Evolutionary conservation across 2,329 filamentous ascomycete genomes (phyloP), one percentile per base, ranked within the genome.

Genomic region (Scedosporium apiospermum): DNA sequence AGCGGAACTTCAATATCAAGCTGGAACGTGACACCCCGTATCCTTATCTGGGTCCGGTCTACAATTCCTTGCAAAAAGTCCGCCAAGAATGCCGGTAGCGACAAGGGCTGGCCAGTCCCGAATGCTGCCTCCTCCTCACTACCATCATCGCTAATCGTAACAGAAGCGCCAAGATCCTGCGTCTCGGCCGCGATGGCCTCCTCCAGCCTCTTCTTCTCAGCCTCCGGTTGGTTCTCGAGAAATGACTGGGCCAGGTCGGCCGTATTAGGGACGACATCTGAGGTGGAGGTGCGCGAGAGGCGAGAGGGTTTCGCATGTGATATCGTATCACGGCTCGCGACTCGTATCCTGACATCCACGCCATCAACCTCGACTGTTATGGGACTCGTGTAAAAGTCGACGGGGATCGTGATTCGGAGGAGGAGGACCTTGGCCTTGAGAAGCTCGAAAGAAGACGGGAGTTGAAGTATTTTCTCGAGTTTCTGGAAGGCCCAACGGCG

Each of bases 311-410:
- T 67, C 66, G 66, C 68, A 23, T 44, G 7, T 14, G 53, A 16
- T 14, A 23, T 49, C 12, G 38, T 10, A 3, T 41, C 41, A 41
- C 57, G 44, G 41, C 61, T 61, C 21, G 62, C 55, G n/a, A 91
- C 78, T 67, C 80, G 81, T 26, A 90, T 70, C 64, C 86, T 82
- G 38, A 96, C 82, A 66, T 93, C 84, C 65, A 97, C 85, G 21
- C 91, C 92, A 68, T 93, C 86, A 23, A 93, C 82, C 70, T 96
- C 90, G 68, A 93, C 85, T 34, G 84, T 80, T 71, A 98, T 96
- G 30, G 91, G 88, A 67, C 88, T 93, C 61, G 86, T 88, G 73
- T 93, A 92, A 67, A 97, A 88, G 73, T 97, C 91, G 71, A 95
- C 88, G 12, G 93, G 91, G 60, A 98, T 82, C 6, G 89, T 96